A percentile compares a stretch with the other conserved stretches of the same genome.
phyloP scores from a whole-genome alignment of 305 asterid species.

The Coffea humblotiana region DNA sequence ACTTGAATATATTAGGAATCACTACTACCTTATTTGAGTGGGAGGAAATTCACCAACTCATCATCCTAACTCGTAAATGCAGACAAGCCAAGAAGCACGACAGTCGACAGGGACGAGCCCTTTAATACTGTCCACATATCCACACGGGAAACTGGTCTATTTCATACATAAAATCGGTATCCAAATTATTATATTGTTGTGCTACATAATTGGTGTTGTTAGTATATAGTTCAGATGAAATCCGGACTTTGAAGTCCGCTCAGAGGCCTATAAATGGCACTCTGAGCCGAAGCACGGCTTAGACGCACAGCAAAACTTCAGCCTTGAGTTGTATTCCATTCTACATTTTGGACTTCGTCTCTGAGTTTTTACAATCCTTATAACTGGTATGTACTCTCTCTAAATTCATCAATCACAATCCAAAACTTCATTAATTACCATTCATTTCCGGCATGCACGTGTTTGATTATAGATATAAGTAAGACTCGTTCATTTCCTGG shows the following conservation, averaged over 20 bases:
- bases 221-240: neutral
- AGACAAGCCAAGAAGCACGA: neutral
- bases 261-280: neutral
- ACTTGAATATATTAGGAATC: neutral
- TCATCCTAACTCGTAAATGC: neutral
- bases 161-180: no score
- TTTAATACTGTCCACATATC: neutral
- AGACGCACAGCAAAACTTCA: neutral
- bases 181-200: no score
- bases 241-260: constrained; percentile 12
- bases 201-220: no score
- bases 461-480: no score
- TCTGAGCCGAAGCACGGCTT: neutral
- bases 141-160: neutral
- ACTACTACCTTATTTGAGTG: neutral
- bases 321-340: no score
- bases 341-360: no score
- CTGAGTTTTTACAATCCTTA: neutral
- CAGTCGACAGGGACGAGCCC: neutral
- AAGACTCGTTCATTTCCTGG: neutral
- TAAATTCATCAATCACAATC: no score
- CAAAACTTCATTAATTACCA: no score
- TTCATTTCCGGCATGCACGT: neutral
- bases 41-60: neutral
- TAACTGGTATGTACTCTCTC: neutral